A percentile compares a stretch with the other conserved stretches of the same genome.
phyloP scores from a whole-genome alignment of 805 yeast species.

The Yueomyces sinensis region DNA sequence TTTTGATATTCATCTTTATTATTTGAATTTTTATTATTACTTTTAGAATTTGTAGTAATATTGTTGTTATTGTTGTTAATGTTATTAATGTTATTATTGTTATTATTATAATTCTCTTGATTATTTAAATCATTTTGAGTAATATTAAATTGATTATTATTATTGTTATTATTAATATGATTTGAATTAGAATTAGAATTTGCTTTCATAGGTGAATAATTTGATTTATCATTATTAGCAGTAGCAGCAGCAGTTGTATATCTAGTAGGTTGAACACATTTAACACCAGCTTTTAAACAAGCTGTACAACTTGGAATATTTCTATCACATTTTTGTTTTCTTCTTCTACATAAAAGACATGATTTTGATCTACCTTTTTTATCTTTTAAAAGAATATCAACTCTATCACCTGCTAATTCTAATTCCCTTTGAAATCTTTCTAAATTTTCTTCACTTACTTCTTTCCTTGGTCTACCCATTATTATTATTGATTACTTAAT shows the following conservation, averaged over 20 bases:
- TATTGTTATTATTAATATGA: no score
- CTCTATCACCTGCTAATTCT: conserved; percentile 20
- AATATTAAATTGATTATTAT: neutral
- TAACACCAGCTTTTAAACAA: conserved; percentile 47
- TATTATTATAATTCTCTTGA: neutral
- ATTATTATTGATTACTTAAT: neutral
- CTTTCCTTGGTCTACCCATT: conserved; percentile 27
- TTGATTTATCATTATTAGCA: neutral
- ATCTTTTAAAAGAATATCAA: conserved; percentile 23
- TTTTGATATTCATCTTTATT: conserved; percentile 39
- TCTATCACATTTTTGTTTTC: conserved; percentile 55
- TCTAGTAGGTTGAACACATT: conserved; percentile 52
- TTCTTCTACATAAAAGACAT: conserved; percentile 40
- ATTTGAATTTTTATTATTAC: neutral
- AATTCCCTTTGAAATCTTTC: conserved; percentile 22
- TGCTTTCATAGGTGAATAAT: no score
- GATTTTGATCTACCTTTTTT: conserved; percentile 46
- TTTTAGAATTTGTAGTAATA: conserved; percentile 1
- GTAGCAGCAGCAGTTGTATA: conserved; percentile 26
- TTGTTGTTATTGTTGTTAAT: conserved; percentile 4
- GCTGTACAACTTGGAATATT: conserved; percentile 52
- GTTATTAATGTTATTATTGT: no score
- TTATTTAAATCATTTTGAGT: neutral
- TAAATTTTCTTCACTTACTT: conserved; percentile 23
- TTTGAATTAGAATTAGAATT: no score